Evolutionary conservation across 2,329 filamentous ascomycete genomes (phyloP).

Genomic region (Aspergillus costaricaensis): DNA sequence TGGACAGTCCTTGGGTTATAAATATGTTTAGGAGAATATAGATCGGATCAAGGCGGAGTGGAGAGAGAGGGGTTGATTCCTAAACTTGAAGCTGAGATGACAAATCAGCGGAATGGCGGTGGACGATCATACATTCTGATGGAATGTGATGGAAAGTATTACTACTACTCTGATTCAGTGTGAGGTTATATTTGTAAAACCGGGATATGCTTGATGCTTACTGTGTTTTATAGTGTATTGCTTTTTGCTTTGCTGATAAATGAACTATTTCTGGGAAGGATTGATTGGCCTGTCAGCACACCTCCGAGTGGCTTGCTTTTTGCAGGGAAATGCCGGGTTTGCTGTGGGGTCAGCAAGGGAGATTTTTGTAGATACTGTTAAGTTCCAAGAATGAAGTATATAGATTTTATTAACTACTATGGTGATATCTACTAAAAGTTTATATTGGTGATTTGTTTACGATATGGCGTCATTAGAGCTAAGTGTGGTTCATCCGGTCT

Average conservation of each 20-base stretch:
- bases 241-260: too few species aligned
- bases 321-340: too few species aligned
- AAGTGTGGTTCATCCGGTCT: neutral
- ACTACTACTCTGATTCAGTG: too few species aligned
- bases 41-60: neutral
- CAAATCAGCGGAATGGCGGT: constrained; percentile 1
- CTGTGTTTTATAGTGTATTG: neutral
- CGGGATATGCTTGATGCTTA: neutral
- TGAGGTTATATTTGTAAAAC: too few species aligned
- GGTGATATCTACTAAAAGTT: too few species aligned
- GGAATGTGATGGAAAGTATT: neutral
- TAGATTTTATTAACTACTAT: neutral
- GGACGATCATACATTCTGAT: neutral
- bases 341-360: too few species aligned
- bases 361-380: neutral
- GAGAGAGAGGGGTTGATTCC: neutral
- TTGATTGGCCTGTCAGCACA: too few species aligned
- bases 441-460: neutral
- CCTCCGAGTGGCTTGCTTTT: too few species aligned
- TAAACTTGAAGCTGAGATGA: neutral
- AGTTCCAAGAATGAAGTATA: too few species aligned
- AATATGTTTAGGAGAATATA: neutral
- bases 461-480: neutral
- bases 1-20: too few species aligned
- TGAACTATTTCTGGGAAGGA: too few species aligned